These are phyloP conservation scores for Lycium ferocissimum DNA, from an alignment of 257 asterid genomes.

Conservation along the genomic window DNA sequence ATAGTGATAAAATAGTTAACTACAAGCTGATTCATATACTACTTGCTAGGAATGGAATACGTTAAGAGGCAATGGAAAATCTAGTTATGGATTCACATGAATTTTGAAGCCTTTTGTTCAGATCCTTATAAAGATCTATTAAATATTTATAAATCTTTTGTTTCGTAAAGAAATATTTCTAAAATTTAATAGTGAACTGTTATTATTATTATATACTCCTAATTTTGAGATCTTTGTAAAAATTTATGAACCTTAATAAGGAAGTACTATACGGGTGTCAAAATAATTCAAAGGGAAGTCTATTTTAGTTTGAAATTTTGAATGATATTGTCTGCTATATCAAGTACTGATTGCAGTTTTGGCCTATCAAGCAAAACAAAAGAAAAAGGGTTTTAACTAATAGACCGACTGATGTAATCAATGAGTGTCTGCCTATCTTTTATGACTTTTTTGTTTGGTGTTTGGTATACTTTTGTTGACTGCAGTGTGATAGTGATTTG, in stretches of 20 bases:
- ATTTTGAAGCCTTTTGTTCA: no score
- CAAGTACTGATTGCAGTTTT: neutral
- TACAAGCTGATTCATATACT: neutral
- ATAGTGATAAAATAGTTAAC: no score
- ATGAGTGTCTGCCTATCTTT: slow-evolving; percentile 15
- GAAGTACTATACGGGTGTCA: neutral
- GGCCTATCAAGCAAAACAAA: neutral
- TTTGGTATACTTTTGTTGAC: slow-evolving; percentile 25
- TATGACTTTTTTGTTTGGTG: neutral
- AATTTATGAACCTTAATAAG: neutral
- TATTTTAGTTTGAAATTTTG: neutral
- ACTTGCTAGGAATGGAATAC: no score
- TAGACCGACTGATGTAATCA: no score
- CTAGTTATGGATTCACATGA: no score
- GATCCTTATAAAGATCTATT: no score
- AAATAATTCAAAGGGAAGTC: neutral
- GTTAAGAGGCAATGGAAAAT: no score
- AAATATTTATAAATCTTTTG: no score
- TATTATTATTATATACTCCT: no score
- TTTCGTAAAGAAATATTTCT: no score
- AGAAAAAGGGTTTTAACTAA: neutral
- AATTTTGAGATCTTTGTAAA: no score
- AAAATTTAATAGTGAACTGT: no score
- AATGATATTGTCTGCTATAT: neutral
- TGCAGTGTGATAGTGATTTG: neutral